These are phyloP conservation scores for Symmetrospora coprosmae DNA, from an alignment of 768 basidiomycete genomes.

Conservation along the genomic window DNA sequence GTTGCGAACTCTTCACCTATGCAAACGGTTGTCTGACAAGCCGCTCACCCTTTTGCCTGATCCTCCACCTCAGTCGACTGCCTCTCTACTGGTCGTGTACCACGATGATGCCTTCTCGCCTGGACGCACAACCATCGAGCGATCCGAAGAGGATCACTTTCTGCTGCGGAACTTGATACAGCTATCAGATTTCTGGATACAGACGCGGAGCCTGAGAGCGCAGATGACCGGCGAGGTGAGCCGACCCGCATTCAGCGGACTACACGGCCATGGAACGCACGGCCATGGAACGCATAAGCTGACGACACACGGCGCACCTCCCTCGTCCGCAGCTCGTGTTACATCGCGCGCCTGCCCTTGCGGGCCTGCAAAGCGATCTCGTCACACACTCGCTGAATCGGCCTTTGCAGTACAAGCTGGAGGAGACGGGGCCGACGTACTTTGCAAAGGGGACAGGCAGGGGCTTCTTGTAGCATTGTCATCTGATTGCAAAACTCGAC, in stretches of 20 bases:
- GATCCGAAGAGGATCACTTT: conserved; percentile 1
- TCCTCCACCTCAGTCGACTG: neutral
- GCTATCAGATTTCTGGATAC: conserved; percentile 20
- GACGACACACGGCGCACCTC: neutral
- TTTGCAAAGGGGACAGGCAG: conserved; percentile 19
- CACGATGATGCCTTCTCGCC: conserved; percentile 23
- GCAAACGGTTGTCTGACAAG: neutral
- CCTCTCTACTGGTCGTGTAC: conserved; percentile 12
- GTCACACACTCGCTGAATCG: neutral
- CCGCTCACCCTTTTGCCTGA: neutral
- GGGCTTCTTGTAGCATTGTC: conserved; percentile 22
- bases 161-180: conserved; percentile 18
- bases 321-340: conserved; percentile 1
- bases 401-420: conserved; percentile 24
- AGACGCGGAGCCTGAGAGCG: conserved; percentile 14
- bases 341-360: conserved; percentile 18
- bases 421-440: conserved; percentile 3
- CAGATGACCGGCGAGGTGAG: conserved; percentile 24
- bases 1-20: neutral
- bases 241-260: too few relatives aligned
- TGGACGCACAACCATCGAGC: neutral
- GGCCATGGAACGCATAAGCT: neutral
- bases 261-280: neutral
- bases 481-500: too few relatives aligned
- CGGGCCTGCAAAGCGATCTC: neutral